Evolutionary conservation across 768 basidiomycete species (phyloP).

Genomic region (Wakefieldia striispora): DNA sequence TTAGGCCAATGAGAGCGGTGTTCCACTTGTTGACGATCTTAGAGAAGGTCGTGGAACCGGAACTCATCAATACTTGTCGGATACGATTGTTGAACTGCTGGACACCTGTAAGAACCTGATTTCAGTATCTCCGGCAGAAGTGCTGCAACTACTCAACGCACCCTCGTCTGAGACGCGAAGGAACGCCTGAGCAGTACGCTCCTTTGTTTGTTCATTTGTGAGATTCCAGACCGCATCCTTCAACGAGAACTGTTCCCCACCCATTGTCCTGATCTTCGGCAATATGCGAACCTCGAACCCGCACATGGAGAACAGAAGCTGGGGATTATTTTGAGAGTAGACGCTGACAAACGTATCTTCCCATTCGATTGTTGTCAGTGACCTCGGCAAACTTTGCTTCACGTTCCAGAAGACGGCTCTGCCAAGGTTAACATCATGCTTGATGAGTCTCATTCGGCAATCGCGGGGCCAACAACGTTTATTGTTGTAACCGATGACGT

Average conservation of each 20-base stretch:
- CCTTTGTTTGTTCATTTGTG: constrained; percentile 96
- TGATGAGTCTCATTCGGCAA: constrained; percentile 98
- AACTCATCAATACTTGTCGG: constrained; percentile 95
- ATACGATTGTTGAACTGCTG: constrained; percentile 98
- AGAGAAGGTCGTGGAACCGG: constrained; percentile 96
- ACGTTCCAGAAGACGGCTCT: constrained; percentile 99
- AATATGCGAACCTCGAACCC: constrained; percentile 99
- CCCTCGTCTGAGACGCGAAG: constrained; percentile 96
- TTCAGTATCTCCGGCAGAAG: not conserved
- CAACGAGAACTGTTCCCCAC: constrained; percentile 95
- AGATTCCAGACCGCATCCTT: constrained; percentile 97
- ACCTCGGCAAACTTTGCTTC: constrained; percentile 93
- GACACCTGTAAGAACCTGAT: constrained; percentile 50
- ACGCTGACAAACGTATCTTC: constrained; percentile 97
- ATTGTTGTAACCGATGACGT: constrained; percentile 99
- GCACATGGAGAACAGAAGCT: constrained; percentile 96
- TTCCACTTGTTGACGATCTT: constrained; percentile 99
- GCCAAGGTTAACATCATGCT: constrained; percentile 98
- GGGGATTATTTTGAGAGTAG: constrained; percentile 96
- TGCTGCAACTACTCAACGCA: constrained; percentile 19
- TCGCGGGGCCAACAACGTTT: constrained; percentile 99
- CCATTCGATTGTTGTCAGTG: constrained; percentile 98
- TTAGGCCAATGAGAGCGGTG: constrained; percentile 90
- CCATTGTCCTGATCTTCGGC: constrained; percentile 93
- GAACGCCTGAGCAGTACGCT: constrained; percentile 97